Percentiles rank a stretch among this genome's conserved stretches.
These are phyloP conservation scores for Psilocybe azurescens DNA, from an alignment of 768 basidiomycete genomes.

Conservation along the genomic window DNA sequence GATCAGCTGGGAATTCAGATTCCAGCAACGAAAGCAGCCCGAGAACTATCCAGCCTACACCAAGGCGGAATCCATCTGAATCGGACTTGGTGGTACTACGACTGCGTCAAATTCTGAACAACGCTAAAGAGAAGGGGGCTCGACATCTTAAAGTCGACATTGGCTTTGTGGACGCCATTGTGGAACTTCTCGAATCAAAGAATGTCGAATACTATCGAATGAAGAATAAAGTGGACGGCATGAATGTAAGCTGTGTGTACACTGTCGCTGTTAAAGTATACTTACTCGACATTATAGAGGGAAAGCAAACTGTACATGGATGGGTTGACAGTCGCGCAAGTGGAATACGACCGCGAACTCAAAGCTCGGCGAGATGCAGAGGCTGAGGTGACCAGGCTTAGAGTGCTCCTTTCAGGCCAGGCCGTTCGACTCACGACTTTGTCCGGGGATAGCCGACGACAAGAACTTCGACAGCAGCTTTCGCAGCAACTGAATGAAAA, in stretches of 20 bases:
- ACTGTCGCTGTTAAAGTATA: slow-evolving; percentile 3
- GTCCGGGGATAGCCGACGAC: slow-evolving; percentile 76
- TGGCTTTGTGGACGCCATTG: slow-evolving; percentile 72
- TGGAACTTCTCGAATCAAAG: slow-evolving; percentile 68
- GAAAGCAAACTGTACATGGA: slow-evolving; percentile 92
- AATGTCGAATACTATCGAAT: slow-evolving; percentile 65
- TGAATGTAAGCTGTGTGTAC: slow-evolving; percentile 67
- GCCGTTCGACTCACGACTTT: slow-evolving; percentile 86
- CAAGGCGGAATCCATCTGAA: slow-evolving; percentile 46
- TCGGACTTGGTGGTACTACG: slow-evolving; percentile 52
- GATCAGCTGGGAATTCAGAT: neutral
- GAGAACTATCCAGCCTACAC: neutral
- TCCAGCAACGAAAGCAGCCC: neutral
- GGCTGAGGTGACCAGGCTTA: slow-evolving; percentile 85
- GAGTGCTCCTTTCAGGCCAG: slow-evolving; percentile 88
- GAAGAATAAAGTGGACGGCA: slow-evolving; percentile 80
- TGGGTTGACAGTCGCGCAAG: slow-evolving; percentile 90
- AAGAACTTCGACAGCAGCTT: slow-evolving; percentile 80
- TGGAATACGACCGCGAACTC: slow-evolving; percentile 93
- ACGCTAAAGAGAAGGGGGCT: slow-evolving; percentile 62
- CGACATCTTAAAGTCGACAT: slow-evolving; percentile 74
- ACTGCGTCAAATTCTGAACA: slow-evolving; percentile 65
- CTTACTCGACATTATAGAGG: slow-evolving; percentile 53
- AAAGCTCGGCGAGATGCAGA: slow-evolving; percentile 89
- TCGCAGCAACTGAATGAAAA: slow-evolving; percentile 80